These are phyloP conservation scores for Geum urbanum DNA, from an alignment of 306 rosid species.

Conservation along the genomic window DNA sequence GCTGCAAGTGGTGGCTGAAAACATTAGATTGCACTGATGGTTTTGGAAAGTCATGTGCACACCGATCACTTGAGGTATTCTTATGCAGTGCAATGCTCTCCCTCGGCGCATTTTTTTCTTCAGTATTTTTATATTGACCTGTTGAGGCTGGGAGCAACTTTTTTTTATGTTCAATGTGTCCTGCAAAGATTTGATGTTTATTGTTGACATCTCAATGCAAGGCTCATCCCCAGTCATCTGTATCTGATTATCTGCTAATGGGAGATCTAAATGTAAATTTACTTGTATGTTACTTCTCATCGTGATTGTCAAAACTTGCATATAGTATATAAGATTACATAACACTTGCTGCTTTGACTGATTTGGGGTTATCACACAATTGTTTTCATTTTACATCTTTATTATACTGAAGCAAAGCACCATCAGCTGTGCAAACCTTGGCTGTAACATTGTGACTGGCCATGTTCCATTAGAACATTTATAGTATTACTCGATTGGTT, in stretches of 20 bases:
- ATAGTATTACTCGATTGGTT: too few relatives aligned
- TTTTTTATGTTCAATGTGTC: constrained; percentile 43
- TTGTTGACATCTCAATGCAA: constrained; percentile 22
- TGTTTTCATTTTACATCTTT: too few relatives aligned
- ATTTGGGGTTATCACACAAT: too few relatives aligned
- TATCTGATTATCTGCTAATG: constrained; percentile 23
- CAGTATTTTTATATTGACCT: constrained; percentile 15
- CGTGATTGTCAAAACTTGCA: neutral
- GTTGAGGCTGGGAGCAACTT: constrained; percentile 38
- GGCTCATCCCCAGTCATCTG: constrained; percentile 27
- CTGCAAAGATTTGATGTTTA: constrained; percentile 45
- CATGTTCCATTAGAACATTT: too few relatives aligned
- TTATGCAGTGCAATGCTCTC: constrained; percentile 18
- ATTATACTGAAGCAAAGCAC: too few relatives aligned
- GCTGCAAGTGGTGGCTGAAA: constrained; percentile 57
- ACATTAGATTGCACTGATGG: constrained; percentile 22
- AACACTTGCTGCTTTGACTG: neutral
- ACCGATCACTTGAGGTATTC: constrained; percentile 8
- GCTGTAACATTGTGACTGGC: too few relatives aligned
- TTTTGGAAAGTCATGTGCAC: constrained; percentile 24
- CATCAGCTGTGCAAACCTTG: too few relatives aligned
- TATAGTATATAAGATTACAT: neutral
- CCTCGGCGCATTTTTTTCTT: neutral
- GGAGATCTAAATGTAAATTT: constrained; percentile 22
- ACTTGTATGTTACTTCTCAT: neutral